These are phyloP conservation scores for Talaromyces islandicus DNA, from an alignment of 2,329 filamentous ascomycete species.

Conservation along the genomic window DNA sequence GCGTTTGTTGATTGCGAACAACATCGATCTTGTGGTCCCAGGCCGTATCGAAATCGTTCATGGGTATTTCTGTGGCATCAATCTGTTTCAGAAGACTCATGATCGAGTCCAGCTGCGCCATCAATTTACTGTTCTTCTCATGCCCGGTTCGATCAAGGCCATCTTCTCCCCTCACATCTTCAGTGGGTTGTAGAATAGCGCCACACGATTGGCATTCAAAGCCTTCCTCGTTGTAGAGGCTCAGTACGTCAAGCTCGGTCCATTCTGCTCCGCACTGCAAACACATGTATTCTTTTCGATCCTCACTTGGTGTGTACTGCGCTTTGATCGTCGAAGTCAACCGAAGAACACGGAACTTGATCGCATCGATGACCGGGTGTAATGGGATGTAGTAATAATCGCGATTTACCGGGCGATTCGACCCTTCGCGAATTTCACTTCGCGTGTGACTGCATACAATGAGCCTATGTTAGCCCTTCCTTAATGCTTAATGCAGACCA, in stretches of 20 bases:
- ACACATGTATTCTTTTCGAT: slow-evolving; percentile 91
- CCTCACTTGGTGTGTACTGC: slow-evolving; percentile 69
- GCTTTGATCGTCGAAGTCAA: slow-evolving; percentile 85
- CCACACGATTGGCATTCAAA: slow-evolving; percentile 82
- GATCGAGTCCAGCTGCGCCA: slow-evolving; percentile 43
- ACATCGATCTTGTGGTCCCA: slow-evolving; percentile 45
- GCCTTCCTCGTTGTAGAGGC: slow-evolving; percentile 60
- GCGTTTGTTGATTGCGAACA: slow-evolving; percentile 35
- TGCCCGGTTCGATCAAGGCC: slow-evolving; percentile 42
- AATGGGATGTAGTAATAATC: slow-evolving; percentile 98
- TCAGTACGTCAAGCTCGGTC: slow-evolving; percentile 83
- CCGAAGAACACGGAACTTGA: slow-evolving; percentile 88
- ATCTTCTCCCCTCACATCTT: slow-evolving; percentile 38
- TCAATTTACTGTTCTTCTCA: slow-evolving; percentile 45
- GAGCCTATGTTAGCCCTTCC: slow-evolving; percentile 1
- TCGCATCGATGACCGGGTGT: slow-evolving; percentile 86
- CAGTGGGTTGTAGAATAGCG: slow-evolving; percentile 37
- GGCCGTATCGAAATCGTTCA: slow-evolving; percentile 44
- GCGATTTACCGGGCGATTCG: slow-evolving; percentile 72
- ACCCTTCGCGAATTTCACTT: slow-evolving; percentile 71
- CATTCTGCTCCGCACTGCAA: slow-evolving; percentile 75
- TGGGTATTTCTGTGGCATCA: slow-evolving; percentile 41
- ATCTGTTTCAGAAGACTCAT: slow-evolving; percentile 44
- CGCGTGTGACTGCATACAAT: slow-evolving; percentile 55
- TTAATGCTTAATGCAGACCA: slow-evolving; percentile 4